Percentiles rank a stretch among this genome's conserved stretches.
These are phyloP conservation scores for Sporothrix brunneoviolacea DNA, from an alignment of 2,329 filamentous ascomycete genomes.

Conservation along the genomic window DNA sequence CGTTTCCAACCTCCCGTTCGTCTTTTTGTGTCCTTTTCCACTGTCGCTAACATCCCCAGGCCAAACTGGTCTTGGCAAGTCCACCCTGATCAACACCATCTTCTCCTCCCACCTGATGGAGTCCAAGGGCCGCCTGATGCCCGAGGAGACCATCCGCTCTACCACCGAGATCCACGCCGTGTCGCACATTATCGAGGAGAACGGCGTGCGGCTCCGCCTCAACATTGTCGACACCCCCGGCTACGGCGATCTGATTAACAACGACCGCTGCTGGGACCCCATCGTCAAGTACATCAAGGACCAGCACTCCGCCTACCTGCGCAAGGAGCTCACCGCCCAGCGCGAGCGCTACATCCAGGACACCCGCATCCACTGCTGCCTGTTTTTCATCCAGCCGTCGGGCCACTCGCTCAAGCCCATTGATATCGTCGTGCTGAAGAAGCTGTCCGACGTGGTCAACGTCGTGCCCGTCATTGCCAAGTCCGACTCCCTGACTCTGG, in stretches of 20 bases:
- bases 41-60: conserved; percentile 44
- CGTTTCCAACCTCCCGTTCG: conserved; percentile 1
- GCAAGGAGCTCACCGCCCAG: conserved; percentile 98
- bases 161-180: conserved; percentile 98
- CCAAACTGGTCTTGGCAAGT: conserved; percentile 97
- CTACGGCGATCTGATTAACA: conserved; percentile 98
- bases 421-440: conserved; percentile 99
- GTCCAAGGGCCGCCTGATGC: conserved; percentile 89
- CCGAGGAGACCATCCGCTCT: conserved; percentile 86
- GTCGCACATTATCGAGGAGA: conserved; percentile 99
- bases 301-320: conserved; percentile 97
- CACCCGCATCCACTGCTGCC: conserved; percentile 97
- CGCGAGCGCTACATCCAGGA: conserved; percentile 99
- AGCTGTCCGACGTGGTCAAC: conserved; percentile 98
- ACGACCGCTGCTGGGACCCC: conserved; percentile 99
- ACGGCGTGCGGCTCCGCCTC: conserved; percentile 90
- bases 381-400: conserved; percentile 99
- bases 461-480: conserved; percentile 99
- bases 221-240: conserved; percentile 99
- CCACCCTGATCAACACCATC: conserved; percentile 99
- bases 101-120: conserved; percentile 99
- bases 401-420: conserved; percentile 98
- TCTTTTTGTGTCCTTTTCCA: background rate
- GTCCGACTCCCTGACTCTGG: conserved; percentile 89
- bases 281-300: conserved; percentile 99